Percentiles rank a stretch among this genome's conserved stretches.
phyloP scores from a whole-genome alignment of 2,329 filamentous ascomycete genomes.

The Ophiocordyceps camponoti-leonardi region DNA sequence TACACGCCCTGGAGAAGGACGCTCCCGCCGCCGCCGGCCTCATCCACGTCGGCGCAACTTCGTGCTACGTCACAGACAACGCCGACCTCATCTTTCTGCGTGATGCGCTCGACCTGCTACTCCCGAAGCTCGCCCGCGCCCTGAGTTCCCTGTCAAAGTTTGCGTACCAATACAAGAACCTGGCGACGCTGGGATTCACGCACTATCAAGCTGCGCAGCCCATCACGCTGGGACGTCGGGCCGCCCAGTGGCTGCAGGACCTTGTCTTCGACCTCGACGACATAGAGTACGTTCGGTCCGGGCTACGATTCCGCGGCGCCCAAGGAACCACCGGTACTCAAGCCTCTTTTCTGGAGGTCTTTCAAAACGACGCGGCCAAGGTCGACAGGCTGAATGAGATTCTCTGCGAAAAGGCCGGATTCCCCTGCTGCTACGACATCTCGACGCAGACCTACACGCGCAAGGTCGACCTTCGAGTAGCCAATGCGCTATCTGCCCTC shows the following conservation, averaged over 20 bases:
- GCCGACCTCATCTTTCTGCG: conserved; percentile 54
- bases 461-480: conserved; percentile 68
- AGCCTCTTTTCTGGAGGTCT: conserved; percentile 45
- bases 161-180: conserved; percentile 50
- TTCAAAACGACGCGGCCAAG: conserved; percentile 29
- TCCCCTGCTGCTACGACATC: conserved; percentile 29
- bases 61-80: conserved; percentile 51
- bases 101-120: conserved; percentile 52
- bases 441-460: conserved; percentile 56
- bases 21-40: conserved; percentile 67
- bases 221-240: conserved; percentile 7
- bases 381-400: conserved; percentile 36
- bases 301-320: conserved; percentile 59
- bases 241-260: conserved; percentile 52
- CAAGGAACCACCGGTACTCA: conserved; percentile 57
- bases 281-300: conserved; percentile 50
- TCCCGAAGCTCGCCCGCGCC: conserved; percentile 63
- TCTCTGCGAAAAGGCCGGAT: conserved; percentile 37
- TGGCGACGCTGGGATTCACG: conserved; percentile 44
- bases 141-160: conserved; percentile 59
- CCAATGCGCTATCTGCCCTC: conserved; percentile 63
- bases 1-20: conserved; percentile 56
- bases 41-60: conserved; percentile 37
- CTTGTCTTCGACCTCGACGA: conserved; percentile 51
- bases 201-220: conserved; percentile 3